These are phyloP conservation scores for Ophiosphaerella korrae DNA, from an alignment of 2,329 filamentous ascomycete species.

Conservation along the genomic window DNA sequence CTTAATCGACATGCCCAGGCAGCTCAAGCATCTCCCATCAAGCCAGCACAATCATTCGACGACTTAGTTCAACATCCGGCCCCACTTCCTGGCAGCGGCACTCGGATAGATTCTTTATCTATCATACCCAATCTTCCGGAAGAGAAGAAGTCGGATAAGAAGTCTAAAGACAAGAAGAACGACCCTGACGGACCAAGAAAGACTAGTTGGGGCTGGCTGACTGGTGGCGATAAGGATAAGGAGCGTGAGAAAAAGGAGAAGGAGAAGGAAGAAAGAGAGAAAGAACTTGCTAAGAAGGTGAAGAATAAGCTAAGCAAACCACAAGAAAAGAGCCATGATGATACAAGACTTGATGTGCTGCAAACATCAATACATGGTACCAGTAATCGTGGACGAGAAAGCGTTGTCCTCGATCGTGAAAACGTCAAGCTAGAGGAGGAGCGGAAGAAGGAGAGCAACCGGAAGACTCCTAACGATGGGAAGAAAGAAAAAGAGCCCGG, in stretches of 20 bases:
- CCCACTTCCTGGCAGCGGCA: slow-evolving; percentile 70
- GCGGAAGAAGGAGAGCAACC: slow-evolving; percentile 76
- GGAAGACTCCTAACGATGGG: slow-evolving; percentile 68
- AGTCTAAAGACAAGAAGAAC: slow-evolving; percentile 72
- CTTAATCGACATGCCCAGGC: slow-evolving; percentile 40
- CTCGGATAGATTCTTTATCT: slow-evolving; percentile 75
- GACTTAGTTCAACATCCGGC: slow-evolving; percentile 70
- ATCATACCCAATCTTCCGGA: slow-evolving; percentile 76
- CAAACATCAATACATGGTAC: slow-evolving; percentile 80
- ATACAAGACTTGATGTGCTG: slow-evolving; percentile 80
- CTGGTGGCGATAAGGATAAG: slow-evolving; percentile 70
- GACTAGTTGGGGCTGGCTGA: slow-evolving; percentile 82
- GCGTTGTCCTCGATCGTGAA: slow-evolving; percentile 80
- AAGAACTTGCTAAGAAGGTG: slow-evolving; percentile 51
- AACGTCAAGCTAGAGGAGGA: slow-evolving; percentile 77
- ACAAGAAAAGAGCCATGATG: slow-evolving; percentile 65
- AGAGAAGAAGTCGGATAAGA: slow-evolving; percentile 76
- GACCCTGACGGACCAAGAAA: slow-evolving; percentile 71
- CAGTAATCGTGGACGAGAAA: slow-evolving; percentile 70
- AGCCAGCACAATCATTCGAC: slow-evolving; percentile 59
- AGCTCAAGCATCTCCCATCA: slow-evolving; percentile 45
- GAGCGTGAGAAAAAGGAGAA: slow-evolving; percentile 63
- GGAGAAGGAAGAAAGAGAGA: slow-evolving; percentile 48
- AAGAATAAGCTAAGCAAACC: slow-evolving; percentile 71
- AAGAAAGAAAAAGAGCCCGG: slow-evolving; percentile 90